Conservation (phyloP, 176 grass and related monocot species). For the Phragmites australis region DNA sequence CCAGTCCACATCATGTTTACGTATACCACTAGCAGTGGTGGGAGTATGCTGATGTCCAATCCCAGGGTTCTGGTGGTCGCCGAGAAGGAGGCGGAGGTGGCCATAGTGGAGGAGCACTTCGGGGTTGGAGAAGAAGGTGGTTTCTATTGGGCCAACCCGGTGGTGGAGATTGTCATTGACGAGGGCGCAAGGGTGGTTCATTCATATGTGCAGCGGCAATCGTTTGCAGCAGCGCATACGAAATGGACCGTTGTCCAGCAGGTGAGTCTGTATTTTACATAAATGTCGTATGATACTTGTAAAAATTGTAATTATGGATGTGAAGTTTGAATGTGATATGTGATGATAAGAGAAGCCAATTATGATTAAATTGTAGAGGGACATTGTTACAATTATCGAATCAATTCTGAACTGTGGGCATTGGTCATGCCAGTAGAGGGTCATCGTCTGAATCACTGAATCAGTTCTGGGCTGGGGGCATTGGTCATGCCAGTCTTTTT, state of each 20-base stretch:
- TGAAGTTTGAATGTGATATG: neutral
- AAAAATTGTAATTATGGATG: neutral
- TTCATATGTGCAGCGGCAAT: constrained; percentile 83
- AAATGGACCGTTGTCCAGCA: constrained; percentile 84
- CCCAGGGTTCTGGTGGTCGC: constrained; percentile 64
- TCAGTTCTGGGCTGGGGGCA: neutral
- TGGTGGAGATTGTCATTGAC: constrained; percentile 67
- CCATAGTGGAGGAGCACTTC: constrained; percentile 64
- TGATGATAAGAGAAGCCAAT: neutral
- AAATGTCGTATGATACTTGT: neutral
- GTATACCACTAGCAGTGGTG: constrained; percentile 23
- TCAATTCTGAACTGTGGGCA: neutral
- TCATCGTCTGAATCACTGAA: no score
- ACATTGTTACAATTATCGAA: neutral
- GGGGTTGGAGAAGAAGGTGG: constrained; percentile 35
- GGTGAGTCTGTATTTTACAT: constrained; percentile 40
- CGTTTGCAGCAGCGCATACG: constrained; percentile 69
- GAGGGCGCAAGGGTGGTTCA: constrained; percentile 72
- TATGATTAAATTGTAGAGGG: neutral
- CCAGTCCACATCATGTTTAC: constrained; percentile 61
- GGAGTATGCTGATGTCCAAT: constrained; percentile 49
- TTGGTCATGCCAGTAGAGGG: neutral
- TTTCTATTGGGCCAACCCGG: constrained; percentile 91
- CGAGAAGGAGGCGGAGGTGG: constrained; percentile 61
- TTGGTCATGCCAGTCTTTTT: neutral